These are phyloP conservation scores for Ambrosiella beaveri DNA, from an alignment of 2,329 filamentous ascomycete species.

Conservation along the genomic window DNA sequence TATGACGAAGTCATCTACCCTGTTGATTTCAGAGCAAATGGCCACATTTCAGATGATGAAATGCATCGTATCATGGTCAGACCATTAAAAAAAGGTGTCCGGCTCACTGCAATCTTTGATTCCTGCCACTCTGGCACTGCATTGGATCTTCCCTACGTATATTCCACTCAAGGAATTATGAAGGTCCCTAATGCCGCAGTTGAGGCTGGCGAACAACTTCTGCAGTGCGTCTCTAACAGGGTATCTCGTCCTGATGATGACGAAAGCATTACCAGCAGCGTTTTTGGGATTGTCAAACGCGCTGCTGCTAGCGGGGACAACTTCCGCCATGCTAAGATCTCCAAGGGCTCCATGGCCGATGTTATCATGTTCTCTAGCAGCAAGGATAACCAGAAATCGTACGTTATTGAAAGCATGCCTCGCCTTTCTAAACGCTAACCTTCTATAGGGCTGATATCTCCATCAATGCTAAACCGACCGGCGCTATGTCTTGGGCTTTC, in stretches of 20 bases:
- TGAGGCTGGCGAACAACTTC: conserved; percentile 46
- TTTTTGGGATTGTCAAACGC: conserved; percentile 37
- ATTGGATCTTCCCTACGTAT: conserved; percentile 50
- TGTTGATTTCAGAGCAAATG: conserved; percentile 62
- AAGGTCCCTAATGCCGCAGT: conserved; percentile 53
- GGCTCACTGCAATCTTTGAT: conserved; percentile 46
- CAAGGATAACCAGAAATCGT: conserved; percentile 92
- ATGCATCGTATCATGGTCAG: conserved; percentile 59
- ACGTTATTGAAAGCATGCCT: conserved; percentile 25
- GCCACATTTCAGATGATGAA: conserved; percentile 69
- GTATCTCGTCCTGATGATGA: conserved; percentile 20
- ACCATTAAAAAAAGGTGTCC: conserved; percentile 37
- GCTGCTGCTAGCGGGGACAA: conserved; percentile 48
- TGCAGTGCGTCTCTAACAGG: conserved; percentile 37
- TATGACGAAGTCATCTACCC: conserved; percentile 75
- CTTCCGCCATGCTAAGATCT: conserved; percentile 70
- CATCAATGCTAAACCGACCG: conserved; percentile 77
- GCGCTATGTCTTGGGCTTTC: conserved; percentile 97
- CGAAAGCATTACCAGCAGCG: conserved; percentile 36
- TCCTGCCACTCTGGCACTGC: conserved; percentile 52
- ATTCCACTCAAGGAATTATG: conserved; percentile 50
- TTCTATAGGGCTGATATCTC: conserved; percentile 68
- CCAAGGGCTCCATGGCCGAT: conserved; percentile 87
- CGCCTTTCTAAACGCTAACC: not conserved
- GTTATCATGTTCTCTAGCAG: conserved; percentile 96